phyloP scores from a whole-genome alignment of 108 stramenopile species.

The Nitzschia sp. region DNA sequence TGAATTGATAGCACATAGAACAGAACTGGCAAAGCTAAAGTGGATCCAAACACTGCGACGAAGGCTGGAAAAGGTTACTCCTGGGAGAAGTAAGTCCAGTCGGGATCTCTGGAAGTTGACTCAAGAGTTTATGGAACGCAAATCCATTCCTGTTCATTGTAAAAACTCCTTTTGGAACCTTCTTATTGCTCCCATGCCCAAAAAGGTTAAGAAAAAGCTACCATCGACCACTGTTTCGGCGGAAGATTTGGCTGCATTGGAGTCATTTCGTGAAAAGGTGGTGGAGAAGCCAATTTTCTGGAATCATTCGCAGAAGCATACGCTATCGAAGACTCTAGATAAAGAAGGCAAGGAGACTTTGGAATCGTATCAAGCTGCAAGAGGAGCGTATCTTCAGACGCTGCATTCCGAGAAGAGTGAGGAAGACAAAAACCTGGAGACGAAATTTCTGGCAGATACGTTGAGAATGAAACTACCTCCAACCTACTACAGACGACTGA shows the following conservation, averaged over 20 bases:
- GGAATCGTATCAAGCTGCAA: not conserved
- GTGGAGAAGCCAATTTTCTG: slow-evolving; percentile 18
- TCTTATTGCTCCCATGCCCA: slow-evolving; percentile 11
- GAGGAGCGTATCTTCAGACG: not conserved
- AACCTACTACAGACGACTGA: slow-evolving; percentile 1
- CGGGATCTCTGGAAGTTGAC: slow-evolving; percentile 1
- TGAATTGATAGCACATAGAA: slow-evolving; percentile 2
- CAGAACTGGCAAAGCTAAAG: slow-evolving; percentile 6
- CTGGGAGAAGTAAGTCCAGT: not conserved
- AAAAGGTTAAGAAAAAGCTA: not conserved
- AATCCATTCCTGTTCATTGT: slow-evolving; percentile 1
- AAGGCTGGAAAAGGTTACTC: not conserved
- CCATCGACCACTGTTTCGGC: not conserved
- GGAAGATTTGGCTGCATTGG: slow-evolving; percentile 4
- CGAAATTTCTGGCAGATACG: slow-evolving; percentile 1
- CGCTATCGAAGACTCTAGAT: not conserved
- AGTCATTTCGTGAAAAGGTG: not conserved
- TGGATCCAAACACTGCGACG: not conserved
- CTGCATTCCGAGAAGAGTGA: not conserved
- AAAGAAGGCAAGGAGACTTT: not conserved
- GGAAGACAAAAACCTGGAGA: not conserved
- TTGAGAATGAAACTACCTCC: slow-evolving; percentile 3
- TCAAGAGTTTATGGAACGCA: slow-evolving; percentile 9
- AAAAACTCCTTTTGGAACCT: slow-evolving; percentile 19
- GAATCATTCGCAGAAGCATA: slow-evolving; percentile 14